Base-by-base conservation (phyloP, 192 early-diverging fungal genomes). In the Globomyces pollinis-pini region DNA sequence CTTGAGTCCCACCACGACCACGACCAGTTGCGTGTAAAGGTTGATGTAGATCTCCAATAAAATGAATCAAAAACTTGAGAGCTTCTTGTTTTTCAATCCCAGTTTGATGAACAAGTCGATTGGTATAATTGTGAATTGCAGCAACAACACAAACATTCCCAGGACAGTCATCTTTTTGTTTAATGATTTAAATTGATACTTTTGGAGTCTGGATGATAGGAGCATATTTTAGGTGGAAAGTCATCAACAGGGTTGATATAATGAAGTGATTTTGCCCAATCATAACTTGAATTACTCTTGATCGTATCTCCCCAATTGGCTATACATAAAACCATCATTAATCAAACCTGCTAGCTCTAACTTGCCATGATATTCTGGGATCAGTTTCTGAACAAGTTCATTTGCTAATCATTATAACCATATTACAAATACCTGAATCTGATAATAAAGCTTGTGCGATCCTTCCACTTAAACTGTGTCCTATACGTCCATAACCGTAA, bases 271-370 rank as follows among this genome's bases (percentile, higher is more conserved):
- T 29, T 52, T n/a, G 60, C 30, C 50, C 49, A 62, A n/a, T 13
- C 23, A 34, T 54, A 53, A 21, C 29, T 11, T 2, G 1, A 35
- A 3, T 26, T 51, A 20, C 44, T 21, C 26, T 62, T 62, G 50
- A 53, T 53, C 50, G 59, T 60, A 35, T 71, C 69, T 1, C 64
- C 69, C 69, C 69, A 71, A 12, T 38, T 36, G 0, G 55, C 54
- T 9, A 57, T 60, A 16, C 18, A n/a, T n/a, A n/a, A n/a, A n/a
- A n/a, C n/a, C n/a, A n/a, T n/a, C n/a, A n/a, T n/a, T n/a, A n/a
- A n/a, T n/a, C n/a, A n/a, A n/a, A n/a, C n/a, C n/a, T n/a, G n/a
- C n/a, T n/a, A n/a, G 26, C 20, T 60, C 45, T 16, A 71, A 45
- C 18, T 60, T 38, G 5, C 67, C 67, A 8, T 54, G 41, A 26